These are phyloP conservation scores for Penicillium chermesinum DNA, from an alignment of 495 filamentous ascomycete genomes.

Conservation along the genomic window DNA sequence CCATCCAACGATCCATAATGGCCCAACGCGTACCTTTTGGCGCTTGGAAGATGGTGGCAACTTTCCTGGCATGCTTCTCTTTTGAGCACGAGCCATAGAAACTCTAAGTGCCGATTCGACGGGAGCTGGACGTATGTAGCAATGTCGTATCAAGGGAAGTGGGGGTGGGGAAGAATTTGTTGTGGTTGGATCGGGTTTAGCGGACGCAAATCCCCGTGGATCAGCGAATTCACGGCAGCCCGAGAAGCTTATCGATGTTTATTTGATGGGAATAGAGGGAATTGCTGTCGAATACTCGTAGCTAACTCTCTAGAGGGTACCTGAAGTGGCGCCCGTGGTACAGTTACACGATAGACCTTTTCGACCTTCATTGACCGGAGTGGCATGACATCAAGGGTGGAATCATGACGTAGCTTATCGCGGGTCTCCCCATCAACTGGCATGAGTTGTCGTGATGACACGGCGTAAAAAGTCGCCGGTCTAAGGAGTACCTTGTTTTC, in stretches of 20 bases:
- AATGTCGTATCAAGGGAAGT: not conserved
- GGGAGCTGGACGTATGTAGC: not conserved
- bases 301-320: too few relatives aligned
- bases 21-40: constrained; percentile 27
- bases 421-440: not conserved
- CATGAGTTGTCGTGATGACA: not conserved
- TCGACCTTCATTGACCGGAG: not conserved
- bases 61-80: constrained; percentile 30
- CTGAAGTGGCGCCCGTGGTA: not conserved
- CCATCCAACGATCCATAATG: not conserved
- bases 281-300: too few relatives aligned
- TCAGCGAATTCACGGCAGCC: not conserved
- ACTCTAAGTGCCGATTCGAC: not conserved
- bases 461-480: not conserved
- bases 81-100: constrained; percentile 23
- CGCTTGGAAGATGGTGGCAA: constrained; percentile 29
- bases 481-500: constrained; percentile 7
- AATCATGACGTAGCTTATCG: constrained; percentile 28
- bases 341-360: not conserved
- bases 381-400: constrained; percentile 37
- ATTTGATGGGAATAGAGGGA: too few relatives aligned
- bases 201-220: constrained; percentile 4
- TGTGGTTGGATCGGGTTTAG: constrained; percentile 10
- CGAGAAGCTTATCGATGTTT: not conserved
- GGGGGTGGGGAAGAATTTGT: constrained; percentile 1